phyloP scores from a whole-genome alignment of 2,329 filamentous ascomycete species.

The Alternaria conjuncta region DNA sequence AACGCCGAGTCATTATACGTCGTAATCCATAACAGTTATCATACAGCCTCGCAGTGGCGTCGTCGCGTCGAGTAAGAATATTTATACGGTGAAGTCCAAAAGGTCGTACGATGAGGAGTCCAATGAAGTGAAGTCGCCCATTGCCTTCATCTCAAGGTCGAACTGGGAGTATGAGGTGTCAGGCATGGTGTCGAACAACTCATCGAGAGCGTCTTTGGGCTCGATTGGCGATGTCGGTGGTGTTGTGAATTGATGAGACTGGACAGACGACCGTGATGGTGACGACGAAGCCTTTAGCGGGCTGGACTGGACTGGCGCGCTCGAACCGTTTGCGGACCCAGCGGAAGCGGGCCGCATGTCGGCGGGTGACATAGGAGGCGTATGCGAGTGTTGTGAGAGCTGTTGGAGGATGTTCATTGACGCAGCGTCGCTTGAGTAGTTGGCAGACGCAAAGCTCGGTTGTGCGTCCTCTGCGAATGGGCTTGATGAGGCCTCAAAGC shows the following conservation, averaged over 20 bases:
- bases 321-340: slow-evolving; percentile 27
- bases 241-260: slow-evolving; percentile 47
- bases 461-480: slow-evolving; percentile 33
- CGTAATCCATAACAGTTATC: slow-evolving; percentile 26
- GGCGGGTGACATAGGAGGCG: slow-evolving; percentile 47
- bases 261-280: slow-evolving; percentile 43
- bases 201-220: slow-evolving; percentile 42
- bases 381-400: slow-evolving; percentile 44
- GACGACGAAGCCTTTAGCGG: slow-evolving; percentile 39
- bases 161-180: slow-evolving; percentile 46
- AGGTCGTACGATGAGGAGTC: slow-evolving; percentile 42
- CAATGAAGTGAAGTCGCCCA: slow-evolving; percentile 42
- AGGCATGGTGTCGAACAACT: slow-evolving; percentile 41
- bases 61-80: neutral
- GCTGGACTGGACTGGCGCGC: slow-evolving; percentile 28
- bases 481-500: slow-evolving; percentile 41
- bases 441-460: slow-evolving; percentile 38
- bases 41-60: slow-evolving; percentile 32
- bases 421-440: slow-evolving; percentile 38
- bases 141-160: slow-evolving; percentile 49
- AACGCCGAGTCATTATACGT: slow-evolving; percentile 19
- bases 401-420: slow-evolving; percentile 46
- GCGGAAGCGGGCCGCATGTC: slow-evolving; percentile 37
- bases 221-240: slow-evolving; percentile 46
- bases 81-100: slow-evolving; percentile 43